Evolutionary conservation across 2,329 filamentous ascomycete genomes (phyloP).

Genomic region (Thelonectria olida): DNA sequence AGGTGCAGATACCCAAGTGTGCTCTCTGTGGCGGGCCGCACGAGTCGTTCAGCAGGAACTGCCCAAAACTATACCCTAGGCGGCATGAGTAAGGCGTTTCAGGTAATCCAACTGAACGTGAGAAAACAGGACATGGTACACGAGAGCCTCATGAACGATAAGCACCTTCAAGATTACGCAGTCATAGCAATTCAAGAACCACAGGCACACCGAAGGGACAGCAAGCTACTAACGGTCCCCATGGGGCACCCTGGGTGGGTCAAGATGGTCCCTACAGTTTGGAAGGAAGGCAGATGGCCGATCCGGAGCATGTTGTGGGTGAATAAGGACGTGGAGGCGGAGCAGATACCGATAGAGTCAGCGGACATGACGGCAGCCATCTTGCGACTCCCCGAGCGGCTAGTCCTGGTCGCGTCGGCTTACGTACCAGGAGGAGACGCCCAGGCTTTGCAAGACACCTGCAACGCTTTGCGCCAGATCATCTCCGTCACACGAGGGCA

Average conservation of each 20-base stretch:
- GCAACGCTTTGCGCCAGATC: no score
- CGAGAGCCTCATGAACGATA: conserved; percentile 15
- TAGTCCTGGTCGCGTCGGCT: no score
- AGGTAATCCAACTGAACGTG: conserved; percentile 8
- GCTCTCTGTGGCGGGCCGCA: conserved; percentile 6
- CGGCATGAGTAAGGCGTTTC: neutral
- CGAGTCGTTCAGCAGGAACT: conserved; percentile 12
- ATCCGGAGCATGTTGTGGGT: conserved; percentile 13
- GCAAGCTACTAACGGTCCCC: conserved; percentile 6
- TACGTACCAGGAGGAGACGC: no score
- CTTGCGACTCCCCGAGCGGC: no score
- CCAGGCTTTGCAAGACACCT: no score
- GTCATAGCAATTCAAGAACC: conserved; percentile 15
- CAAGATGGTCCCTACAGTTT: conserved; percentile 8
- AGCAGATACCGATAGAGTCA: conserved; percentile 3
- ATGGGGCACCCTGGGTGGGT: conserved; percentile 7
- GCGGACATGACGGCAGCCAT: no score
- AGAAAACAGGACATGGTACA: neutral
- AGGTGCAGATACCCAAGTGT: neutral
- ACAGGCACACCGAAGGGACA: conserved; percentile 2
- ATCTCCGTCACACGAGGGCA: no score
- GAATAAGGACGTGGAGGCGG: conserved; percentile 13
- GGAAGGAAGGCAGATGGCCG: neutral
- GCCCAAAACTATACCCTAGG: conserved; percentile 1
- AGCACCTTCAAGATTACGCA: conserved; percentile 8